Base-by-base conservation (phyloP, 2,329 filamentous ascomycete species). In the Daldinia sp. region DNA sequence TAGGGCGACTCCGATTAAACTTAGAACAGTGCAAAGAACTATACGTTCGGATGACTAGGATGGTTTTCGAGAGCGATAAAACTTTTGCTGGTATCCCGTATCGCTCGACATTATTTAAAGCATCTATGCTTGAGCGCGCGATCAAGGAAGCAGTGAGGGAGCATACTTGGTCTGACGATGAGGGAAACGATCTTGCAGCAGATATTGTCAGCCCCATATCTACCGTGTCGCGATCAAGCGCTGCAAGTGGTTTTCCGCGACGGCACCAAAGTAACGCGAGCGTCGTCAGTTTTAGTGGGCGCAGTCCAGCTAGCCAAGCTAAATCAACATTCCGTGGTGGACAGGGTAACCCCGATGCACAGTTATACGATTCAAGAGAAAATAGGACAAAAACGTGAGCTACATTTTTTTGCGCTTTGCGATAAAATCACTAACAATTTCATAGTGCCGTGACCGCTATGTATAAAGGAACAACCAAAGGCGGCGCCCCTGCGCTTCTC, bases 21-120 rank as follows among this genome's bases (percentile, higher is more conserved):
- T 85, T 99, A 39, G 95, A 98, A 80, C 97, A 94, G 0, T 98
- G 96, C 88, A 99, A 98, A 82, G 93, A 98, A 76, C 90, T 98
- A 20, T 99, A 98, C 77, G 94, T 97, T 74, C 92, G 93, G 74
- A 91, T 99, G 87, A 99, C 96, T 35, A 90, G 92, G 75, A 91
- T 92, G 79, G 96, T 99, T 1, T 99, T 99, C 76, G 92, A 98
- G 82, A 98, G 96, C 4, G 96, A 99, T 83, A 99, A 99, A 84
- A 98, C 95, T 4, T 92, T 99, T 74, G 93, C 93, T 37, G 96
- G 96, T 10, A 97, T 99, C 66, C 96, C 96, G 0, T 98, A 97
- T 78, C 91, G 94, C 39, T 93, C 93, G 4, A 99, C 96, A 0
- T 82, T 99, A 30, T 99, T 98, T 88, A 99, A 99, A 82, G 96